Evolutionary conservation across 2,329 filamentous ascomycete species (phyloP).

Genomic region (Pseudofabraea citricarpa): DNA sequence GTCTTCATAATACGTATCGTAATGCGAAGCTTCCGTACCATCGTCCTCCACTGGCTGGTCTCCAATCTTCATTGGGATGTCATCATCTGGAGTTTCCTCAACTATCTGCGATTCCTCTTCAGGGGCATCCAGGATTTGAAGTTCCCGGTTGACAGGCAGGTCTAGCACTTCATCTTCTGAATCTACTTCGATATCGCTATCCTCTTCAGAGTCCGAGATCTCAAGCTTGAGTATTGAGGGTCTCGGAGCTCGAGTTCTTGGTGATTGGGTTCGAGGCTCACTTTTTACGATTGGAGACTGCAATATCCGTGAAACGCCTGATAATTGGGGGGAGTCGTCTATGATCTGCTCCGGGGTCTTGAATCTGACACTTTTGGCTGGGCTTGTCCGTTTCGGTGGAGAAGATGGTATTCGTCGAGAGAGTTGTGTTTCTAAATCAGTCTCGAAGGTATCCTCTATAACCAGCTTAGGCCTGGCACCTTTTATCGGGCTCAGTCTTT

Average conservation of each 20-base stretch:
- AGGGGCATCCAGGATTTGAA: no score
- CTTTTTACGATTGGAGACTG: not conserved
- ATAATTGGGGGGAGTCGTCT: not conserved
- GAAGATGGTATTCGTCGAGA: slow-evolving; percentile 10
- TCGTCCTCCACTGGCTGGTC: no score
- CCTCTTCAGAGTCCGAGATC: slow-evolving; percentile 23
- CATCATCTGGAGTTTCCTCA: not conserved
- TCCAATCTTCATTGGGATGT: not conserved
- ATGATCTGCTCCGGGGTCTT: slow-evolving; percentile 6
- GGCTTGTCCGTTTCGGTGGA: slow-evolving; percentile 19
- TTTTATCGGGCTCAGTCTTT: not conserved
- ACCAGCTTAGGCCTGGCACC: slow-evolving; percentile 13
- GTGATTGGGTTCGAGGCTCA: not conserved
- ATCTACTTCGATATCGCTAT: slow-evolving; percentile 6
- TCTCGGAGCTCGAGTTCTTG: not conserved
- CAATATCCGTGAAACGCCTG: not conserved
- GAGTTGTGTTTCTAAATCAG: slow-evolving; percentile 13
- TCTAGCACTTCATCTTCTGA: slow-evolving; percentile 6
- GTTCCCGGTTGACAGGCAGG: no score
- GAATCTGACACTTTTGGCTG: slow-evolving; percentile 24
- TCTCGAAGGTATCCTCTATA: slow-evolving; percentile 23
- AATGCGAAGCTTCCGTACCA: no score
- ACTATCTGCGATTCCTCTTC: not conserved
- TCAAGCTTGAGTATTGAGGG: slow-evolving; percentile 11
- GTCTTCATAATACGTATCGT: slow-evolving; percentile 1